phyloP scores from a whole-genome alignment of 2,329 filamentous ascomycete genomes.

The Neopestalotiopsis sp. region DNA sequence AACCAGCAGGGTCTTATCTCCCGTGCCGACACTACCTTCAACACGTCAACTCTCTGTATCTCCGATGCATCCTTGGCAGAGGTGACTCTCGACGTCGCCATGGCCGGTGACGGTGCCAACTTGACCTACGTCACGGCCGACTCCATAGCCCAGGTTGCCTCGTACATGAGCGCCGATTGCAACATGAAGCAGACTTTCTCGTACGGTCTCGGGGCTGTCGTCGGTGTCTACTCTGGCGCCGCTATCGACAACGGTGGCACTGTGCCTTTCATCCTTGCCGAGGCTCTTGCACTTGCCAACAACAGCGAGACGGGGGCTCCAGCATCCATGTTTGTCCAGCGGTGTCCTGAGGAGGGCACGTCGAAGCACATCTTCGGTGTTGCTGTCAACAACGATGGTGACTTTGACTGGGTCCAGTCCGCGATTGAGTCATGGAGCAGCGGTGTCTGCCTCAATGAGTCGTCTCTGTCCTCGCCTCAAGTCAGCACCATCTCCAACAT shows the following conservation, averaged over 20 bases:
- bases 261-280: background rate
- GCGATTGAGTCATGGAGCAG: constrained; percentile 15
- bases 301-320: background rate
- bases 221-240: background rate
- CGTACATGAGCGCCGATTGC: background rate
- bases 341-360: background rate
- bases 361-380: constrained; percentile 20
- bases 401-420: constrained; percentile 18
- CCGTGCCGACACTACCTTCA: background rate
- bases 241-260: background rate
- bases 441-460: constrained; percentile 15
- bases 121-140: background rate
- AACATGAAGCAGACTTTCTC: background rate
- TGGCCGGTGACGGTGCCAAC: background rate
- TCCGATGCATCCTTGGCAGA: background rate
- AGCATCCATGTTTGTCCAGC: background rate
- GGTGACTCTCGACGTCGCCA: background rate
- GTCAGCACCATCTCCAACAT: background rate
- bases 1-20: too few relatives aligned
- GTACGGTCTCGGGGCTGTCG: background rate
- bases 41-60: background rate
- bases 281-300: background rate
- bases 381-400: constrained; percentile 12
- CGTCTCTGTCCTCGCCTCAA: background rate
- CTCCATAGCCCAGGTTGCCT: background rate